Evolutionary conservation across 1,139 yeast species (phyloP), one percentile per base, ranked within the genome.

Genomic region (Yamadazyma membranifaciens): DNA sequence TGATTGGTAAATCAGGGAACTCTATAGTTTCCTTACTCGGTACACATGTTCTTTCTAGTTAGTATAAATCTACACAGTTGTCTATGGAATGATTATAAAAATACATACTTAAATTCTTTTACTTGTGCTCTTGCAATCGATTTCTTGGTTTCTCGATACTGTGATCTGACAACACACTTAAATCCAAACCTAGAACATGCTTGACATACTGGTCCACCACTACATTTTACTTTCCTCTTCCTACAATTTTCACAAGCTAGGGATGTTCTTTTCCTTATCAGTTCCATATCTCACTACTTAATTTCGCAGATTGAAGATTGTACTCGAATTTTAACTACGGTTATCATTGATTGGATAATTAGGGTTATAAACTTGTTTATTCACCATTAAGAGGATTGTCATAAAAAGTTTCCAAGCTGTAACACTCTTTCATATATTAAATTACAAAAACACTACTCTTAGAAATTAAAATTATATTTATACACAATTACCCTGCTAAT

Each of bases 161-260:
- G 33, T 4, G 39, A 20, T 13, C 49, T 37, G 11, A 38, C 27
- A 6, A 46, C 31, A 33, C 50, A 46, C 4, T n/a, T 15, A 22
- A 45, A 48, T 1, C 43, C 45, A 39, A 41, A 46, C 28, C 36
- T 39, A 2, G 17, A n/a, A 37, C 50, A 46, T 20, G 43, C 41
- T 9, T 30, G n/a, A 38, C 50, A 46, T 11, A 38, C 22, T 1
- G 45, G 43, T 2, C 40, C 41, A 5, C 50, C 50, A 11, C 38
- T 39, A 32, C 50, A 46, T 33, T 37, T 45, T 12, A 37, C 38
- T 36, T 46, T 46, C 10, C 44, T 27, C 24, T 17, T 36, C 12
- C 50, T 16, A 32, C 50, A 46, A 29, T 38, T 42, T 20, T 45
- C 50, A 40, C 50, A 46, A 17, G 50, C 50, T 22, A 35, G 32